Evolutionary conservation across 805 yeast species (phyloP).

Genomic region (Nakazawaea holstii): DNA sequence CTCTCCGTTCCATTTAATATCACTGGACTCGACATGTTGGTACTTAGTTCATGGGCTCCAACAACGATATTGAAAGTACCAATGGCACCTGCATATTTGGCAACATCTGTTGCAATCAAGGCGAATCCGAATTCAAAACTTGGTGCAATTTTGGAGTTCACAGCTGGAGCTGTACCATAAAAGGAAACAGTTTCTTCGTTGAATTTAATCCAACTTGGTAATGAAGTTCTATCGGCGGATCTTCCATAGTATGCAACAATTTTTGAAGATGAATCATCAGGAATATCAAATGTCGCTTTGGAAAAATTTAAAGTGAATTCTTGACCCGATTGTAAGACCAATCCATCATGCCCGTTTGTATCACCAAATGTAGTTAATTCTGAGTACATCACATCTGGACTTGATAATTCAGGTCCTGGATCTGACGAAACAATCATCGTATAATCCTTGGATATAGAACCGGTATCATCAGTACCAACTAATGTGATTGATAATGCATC

Average conservation of each 20-base stretch:
- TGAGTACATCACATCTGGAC: slow-evolving; percentile 36
- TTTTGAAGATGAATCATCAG: slow-evolving; percentile 35
- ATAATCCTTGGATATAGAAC: slow-evolving; percentile 45
- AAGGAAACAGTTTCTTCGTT: slow-evolving; percentile 59
- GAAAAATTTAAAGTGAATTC: slow-evolving; percentile 63
- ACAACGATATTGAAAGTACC: slow-evolving; percentile 68
- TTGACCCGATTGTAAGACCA: slow-evolving; percentile 69
- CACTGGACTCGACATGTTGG: slow-evolving; percentile 51
- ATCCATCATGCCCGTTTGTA: slow-evolving; percentile 71
- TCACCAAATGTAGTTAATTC: slow-evolving; percentile 61
- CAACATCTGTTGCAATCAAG: slow-evolving; percentile 74
- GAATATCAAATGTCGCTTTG: slow-evolving; percentile 47
- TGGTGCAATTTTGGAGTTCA: slow-evolving; percentile 85
- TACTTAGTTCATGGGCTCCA: slow-evolving; percentile 84
- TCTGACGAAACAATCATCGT: slow-evolving; percentile 54
- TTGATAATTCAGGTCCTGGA: slow-evolving; percentile 46
- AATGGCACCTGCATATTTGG: slow-evolving; percentile 67
- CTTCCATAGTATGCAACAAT: slow-evolving; percentile 74
- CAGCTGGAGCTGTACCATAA: slow-evolving; percentile 83
- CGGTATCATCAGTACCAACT: slow-evolving; percentile 59
- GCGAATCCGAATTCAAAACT: slow-evolving; percentile 64
- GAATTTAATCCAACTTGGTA: slow-evolving; percentile 87
- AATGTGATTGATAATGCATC: slow-evolving; percentile 44
- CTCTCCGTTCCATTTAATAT: slow-evolving; percentile 65
- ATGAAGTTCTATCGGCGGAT: slow-evolving; percentile 75